Conservation (phyloP, 305 asterid species). For the Fraxinus dipetala region DNA sequence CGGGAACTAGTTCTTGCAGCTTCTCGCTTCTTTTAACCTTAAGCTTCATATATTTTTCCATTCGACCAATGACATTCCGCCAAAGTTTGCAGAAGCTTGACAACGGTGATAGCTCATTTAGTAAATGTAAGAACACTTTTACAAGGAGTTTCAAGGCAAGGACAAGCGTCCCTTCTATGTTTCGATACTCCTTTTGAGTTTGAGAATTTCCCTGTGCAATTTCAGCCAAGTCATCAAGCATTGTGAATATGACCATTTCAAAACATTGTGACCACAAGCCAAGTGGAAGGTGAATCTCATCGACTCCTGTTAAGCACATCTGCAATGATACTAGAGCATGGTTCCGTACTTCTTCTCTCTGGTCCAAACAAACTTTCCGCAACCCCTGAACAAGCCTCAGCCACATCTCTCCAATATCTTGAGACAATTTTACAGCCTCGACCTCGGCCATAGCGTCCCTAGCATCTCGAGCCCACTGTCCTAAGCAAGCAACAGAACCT, state of each 20-base stretch:
- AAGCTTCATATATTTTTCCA: slow-evolving; percentile 79
- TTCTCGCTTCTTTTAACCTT: slow-evolving; percentile 81
- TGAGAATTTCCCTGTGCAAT: slow-evolving; percentile 77
- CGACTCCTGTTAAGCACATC: slow-evolving; percentile 73
- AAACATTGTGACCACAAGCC: slow-evolving; percentile 80
- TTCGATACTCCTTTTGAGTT: slow-evolving; percentile 77
- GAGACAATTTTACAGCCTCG: slow-evolving; percentile 62
- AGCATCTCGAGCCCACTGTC: slow-evolving; percentile 74
- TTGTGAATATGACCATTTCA: slow-evolving; percentile 79
- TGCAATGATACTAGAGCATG: slow-evolving; percentile 78
- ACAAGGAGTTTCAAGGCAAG: slow-evolving; percentile 72
- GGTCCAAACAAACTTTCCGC: slow-evolving; percentile 88
- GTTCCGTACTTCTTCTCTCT: slow-evolving; percentile 92
- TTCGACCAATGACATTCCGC: slow-evolving; percentile 87
- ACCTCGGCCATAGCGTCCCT: slow-evolving; percentile 61
- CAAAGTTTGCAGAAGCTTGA: slow-evolving; percentile 85
- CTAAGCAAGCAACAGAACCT: slow-evolving; percentile 63
- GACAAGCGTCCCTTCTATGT: slow-evolving; percentile 86
- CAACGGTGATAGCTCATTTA: slow-evolving; percentile 54
- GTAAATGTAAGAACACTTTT: slow-evolving; percentile 61
- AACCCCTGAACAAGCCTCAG: slow-evolving; percentile 85
- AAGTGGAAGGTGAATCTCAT: slow-evolving; percentile 51
- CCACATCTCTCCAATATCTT: slow-evolving; percentile 98
- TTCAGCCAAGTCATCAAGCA: slow-evolving; percentile 87
- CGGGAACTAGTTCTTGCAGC: slow-evolving; percentile 82